A percentile compares a stretch with the other conserved stretches of the same genome.
These are phyloP conservation scores for Penicillium samsonianum DNA, from an alignment of 495 filamentous ascomycete genomes.

Conservation along the genomic window DNA sequence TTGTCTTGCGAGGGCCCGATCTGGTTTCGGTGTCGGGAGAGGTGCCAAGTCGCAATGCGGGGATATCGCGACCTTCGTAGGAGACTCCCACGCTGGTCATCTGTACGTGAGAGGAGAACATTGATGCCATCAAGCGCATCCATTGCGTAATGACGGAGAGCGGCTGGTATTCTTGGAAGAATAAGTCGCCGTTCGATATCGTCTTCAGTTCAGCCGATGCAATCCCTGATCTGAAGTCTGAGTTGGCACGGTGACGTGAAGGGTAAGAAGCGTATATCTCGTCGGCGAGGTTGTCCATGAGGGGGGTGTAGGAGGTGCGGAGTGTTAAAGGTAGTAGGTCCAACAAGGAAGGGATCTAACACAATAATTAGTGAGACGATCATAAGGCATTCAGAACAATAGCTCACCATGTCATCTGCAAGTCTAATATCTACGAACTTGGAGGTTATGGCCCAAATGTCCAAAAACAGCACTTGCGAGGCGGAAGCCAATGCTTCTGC, in stretches of 20 bases:
- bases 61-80: conserved; percentile 84
- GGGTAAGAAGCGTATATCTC: conserved; percentile 79
- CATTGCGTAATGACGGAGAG: conserved; percentile 76
- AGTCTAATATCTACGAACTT: conserved; percentile 88
- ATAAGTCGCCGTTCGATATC: conserved; percentile 58
- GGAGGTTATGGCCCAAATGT: conserved; percentile 85
- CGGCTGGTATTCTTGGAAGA: conserved; percentile 87
- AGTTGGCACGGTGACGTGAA: conserved; percentile 25
- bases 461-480: conserved; percentile 72
- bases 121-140: conserved; percentile 85
- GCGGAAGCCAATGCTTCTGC: conserved; percentile 73
- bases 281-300: conserved; percentile 81
- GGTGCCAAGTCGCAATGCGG: conserved; percentile 74
- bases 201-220: conserved; percentile 36
- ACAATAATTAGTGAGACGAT: conserved; percentile 9
- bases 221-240: conserved; percentile 36
- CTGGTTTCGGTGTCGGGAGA: conserved; percentile 47
- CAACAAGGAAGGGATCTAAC: conserved; percentile 69
- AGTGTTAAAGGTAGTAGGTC: conserved; percentile 76
- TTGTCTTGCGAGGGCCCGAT: conserved; percentile 62
- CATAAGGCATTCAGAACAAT: neutral
- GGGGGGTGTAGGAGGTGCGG: conserved; percentile 66
- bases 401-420: conserved; percentile 69
- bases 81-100: conserved; percentile 76
- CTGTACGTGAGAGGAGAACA: conserved; percentile 79